These are phyloP conservation scores for Carex myosuroides DNA, from an alignment of 176 grass and related monocot genomes.

Conservation along the genomic window DNA sequence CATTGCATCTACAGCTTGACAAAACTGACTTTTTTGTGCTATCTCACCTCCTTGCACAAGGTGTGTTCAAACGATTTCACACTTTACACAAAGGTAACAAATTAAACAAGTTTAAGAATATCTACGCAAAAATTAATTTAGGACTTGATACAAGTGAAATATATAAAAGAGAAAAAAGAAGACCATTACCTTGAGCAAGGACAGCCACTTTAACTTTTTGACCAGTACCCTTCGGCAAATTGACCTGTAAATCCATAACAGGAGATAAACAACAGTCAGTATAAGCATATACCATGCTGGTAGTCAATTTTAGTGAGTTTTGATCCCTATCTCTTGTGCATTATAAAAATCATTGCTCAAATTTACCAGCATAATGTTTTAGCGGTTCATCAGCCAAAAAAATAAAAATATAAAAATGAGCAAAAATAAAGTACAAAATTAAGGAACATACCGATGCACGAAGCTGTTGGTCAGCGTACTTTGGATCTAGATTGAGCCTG, in stretches of 20 bases:
- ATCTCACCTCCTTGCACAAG: constrained; percentile 7
- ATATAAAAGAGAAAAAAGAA: not conserved
- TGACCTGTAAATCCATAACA: constrained; percentile 52
- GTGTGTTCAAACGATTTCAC: constrained; percentile 9
- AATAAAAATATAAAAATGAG: not conserved
- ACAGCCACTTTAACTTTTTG: constrained; percentile 84
- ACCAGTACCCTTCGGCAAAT: constrained; percentile 93
- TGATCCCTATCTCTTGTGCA: not conserved
- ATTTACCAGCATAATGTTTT: not conserved
- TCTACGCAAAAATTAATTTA: not conserved
- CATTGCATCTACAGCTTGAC: not conserved
- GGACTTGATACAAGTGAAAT: not conserved
- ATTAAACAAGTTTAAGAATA: not conserved
- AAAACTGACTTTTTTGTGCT: not conserved
- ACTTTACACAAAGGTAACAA: not conserved
- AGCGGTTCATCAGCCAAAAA: not conserved
- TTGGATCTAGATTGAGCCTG: constrained; percentile 91
- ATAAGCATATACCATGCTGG: not conserved
- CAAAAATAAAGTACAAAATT: not conserved
- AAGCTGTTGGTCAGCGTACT: constrained; percentile 99
- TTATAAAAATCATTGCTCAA: constrained; percentile 2
- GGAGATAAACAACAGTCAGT: not conserved
- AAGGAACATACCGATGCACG: constrained; percentile 61
- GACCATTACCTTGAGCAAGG: constrained; percentile 65
- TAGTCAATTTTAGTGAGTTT: not conserved